Percentiles rank a stretch among this genome's conserved stretches.
These are phyloP conservation scores for Leccinum pellstonianum DNA, from an alignment of 768 basidiomycete species.

Conservation along the genomic window DNA sequence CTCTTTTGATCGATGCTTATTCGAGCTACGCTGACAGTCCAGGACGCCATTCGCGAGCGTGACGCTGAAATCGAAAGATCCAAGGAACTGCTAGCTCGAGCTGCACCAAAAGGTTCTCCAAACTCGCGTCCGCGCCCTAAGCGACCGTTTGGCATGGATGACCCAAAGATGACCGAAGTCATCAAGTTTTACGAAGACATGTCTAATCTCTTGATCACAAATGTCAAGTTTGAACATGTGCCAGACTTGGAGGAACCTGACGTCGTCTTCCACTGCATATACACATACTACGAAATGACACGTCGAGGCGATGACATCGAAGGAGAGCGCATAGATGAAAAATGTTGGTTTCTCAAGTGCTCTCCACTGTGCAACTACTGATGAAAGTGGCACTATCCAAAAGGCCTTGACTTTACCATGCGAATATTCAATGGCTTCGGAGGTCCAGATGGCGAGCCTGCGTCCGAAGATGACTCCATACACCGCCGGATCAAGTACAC, in stretches of 20 bases:
- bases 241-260: conserved; percentile 37
- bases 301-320: conserved; percentile 30
- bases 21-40: conserved; percentile 37
- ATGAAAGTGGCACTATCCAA: conserved; percentile 1
- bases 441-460: conserved; percentile 32
- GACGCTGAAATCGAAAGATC: conserved; percentile 62
- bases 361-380: background rate
- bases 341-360: conserved; percentile 20
- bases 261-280: conserved; percentile 68
- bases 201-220: conserved; percentile 73
- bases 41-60: conserved; percentile 52
- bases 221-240: conserved; percentile 47
- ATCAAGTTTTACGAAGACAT: conserved; percentile 83
- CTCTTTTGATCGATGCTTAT: conserved; percentile 1
- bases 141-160: conserved; percentile 41
- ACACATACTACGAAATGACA: conserved; percentile 45
- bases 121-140: conserved; percentile 35
- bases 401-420: conserved; percentile 63
- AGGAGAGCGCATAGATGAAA: conserved; percentile 37
- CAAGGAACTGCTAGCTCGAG: conserved; percentile 42
- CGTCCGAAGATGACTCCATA: conserved; percentile 33
- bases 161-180: conserved; percentile 58
- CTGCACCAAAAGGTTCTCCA: conserved; percentile 40
- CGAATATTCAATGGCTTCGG: conserved; percentile 43
- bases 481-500: conserved; percentile 49